Percentiles rank a stretch among this genome's conserved stretches.
These are phyloP conservation scores for Schrenkiella parvula DNA, from an alignment of 345 rosid species.

Conservation along the genomic window DNA sequence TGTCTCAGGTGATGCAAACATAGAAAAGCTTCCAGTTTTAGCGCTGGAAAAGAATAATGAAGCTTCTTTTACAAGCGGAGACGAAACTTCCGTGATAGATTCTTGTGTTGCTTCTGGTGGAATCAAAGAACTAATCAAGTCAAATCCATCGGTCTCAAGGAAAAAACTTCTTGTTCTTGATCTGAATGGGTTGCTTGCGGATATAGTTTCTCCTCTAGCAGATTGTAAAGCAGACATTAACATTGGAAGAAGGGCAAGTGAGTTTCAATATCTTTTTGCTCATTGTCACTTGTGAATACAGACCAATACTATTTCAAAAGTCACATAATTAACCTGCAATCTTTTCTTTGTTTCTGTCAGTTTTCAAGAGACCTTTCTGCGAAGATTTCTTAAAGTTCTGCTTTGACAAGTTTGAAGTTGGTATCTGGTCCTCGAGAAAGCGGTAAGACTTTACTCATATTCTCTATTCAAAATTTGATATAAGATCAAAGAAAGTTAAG, in stretches of 20 bases:
- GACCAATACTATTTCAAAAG: not conserved
- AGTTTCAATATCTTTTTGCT: conserved; percentile 16
- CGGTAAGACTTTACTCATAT: conserved; percentile 4
- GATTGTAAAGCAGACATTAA: conserved; percentile 42
- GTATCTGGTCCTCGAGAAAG: conserved; percentile 52
- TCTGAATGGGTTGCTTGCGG: conserved; percentile 83
- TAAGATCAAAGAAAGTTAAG: not conserved
- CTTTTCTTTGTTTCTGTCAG: conserved; percentile 27
- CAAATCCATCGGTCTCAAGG: not conserved
- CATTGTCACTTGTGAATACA: not conserved
- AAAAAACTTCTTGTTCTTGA: conserved; percentile 80
- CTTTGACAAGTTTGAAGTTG: conserved; percentile 62
- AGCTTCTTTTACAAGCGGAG: not conserved
- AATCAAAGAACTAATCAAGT: not conserved
- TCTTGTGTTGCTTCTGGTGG: not conserved
- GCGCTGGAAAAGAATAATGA: not conserved
- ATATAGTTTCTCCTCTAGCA: conserved; percentile 49
- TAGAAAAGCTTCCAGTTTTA: not conserved
- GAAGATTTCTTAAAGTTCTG: conserved; percentile 49
- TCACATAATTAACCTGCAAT: not conserved
- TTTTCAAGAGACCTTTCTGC: conserved; percentile 52
- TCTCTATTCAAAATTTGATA: not conserved
- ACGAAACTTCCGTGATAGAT: not conserved
- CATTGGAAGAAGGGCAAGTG: conserved; percentile 57
- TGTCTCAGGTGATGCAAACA: not conserved